These are phyloP conservation scores for Penicillium parvum DNA, from an alignment of 495 filamentous ascomycete genomes.

Conservation along the genomic window DNA sequence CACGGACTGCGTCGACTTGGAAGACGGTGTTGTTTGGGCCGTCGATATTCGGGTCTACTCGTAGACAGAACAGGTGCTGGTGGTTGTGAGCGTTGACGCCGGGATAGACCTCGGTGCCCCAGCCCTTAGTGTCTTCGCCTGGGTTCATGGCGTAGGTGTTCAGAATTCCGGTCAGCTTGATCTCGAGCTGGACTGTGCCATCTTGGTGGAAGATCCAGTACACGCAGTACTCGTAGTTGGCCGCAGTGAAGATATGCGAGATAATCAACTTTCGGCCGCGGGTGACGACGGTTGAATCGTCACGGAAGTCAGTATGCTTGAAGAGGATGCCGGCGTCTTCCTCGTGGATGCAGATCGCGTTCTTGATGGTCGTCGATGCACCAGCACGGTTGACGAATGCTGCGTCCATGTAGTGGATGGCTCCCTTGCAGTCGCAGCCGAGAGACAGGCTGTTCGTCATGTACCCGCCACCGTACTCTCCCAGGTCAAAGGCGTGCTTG, in stretches of 20 bases:
- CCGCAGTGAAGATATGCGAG: slow-evolving; percentile 58
- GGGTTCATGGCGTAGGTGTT: slow-evolving; percentile 77
- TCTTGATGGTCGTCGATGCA: slow-evolving; percentile 56
- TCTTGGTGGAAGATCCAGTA: slow-evolving; percentile 50
- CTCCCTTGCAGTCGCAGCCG: slow-evolving; percentile 68
- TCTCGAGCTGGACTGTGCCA: slow-evolving; percentile 46
- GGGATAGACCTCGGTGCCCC: slow-evolving; percentile 91
- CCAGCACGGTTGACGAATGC: slow-evolving; percentile 54
- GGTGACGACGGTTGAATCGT: slow-evolving; percentile 59
- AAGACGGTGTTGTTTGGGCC: slow-evolving; percentile 56
- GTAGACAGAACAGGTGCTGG: slow-evolving; percentile 93
- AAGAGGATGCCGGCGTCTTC: slow-evolving; percentile 70
- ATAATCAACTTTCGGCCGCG: slow-evolving; percentile 69
- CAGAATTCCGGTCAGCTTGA: slow-evolving; percentile 41
- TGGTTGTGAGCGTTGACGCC: slow-evolving; percentile 81
- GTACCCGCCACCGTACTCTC: slow-evolving; percentile 67
- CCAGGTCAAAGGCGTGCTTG: slow-evolving; percentile 76
- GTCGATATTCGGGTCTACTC: slow-evolving; percentile 86
- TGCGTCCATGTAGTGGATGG: slow-evolving; percentile 68
- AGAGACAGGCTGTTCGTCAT: slow-evolving; percentile 72
- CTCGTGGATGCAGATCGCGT: slow-evolving; percentile 77
- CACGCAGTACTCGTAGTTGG: slow-evolving; percentile 62
- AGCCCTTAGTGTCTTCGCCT: slow-evolving; percentile 80
- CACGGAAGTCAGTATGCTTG: slow-evolving; percentile 83
- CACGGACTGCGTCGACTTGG: slow-evolving; percentile 17